Evolutionary conservation across 139 green algal genomes (phyloP).

Genomic region (Chlamydomonas schloesseri): DNA sequence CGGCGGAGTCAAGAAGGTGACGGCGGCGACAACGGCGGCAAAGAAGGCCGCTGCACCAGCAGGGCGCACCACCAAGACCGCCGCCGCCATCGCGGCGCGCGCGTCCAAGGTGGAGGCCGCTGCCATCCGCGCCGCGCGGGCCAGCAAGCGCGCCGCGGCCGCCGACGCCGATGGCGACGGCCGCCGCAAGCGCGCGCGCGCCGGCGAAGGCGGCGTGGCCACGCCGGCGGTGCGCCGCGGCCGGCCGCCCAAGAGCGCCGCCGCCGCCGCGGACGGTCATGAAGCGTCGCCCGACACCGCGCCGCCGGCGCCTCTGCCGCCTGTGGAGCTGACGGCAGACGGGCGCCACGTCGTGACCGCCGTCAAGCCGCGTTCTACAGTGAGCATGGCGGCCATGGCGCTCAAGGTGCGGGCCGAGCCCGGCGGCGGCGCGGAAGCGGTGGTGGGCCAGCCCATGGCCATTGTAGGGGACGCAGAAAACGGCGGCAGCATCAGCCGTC

Average conservation of each 20-base stretch:
- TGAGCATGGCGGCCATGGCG: not conserved
- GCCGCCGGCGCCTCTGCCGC: conserved; percentile 2
- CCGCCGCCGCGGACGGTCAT: too few relatives aligned
- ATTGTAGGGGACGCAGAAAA: conserved; percentile 9
- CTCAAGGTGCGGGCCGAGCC: not conserved
- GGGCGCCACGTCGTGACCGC: conserved; percentile 21
- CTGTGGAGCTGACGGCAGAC: conserved; percentile 11
- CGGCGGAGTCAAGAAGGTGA: not conserved
- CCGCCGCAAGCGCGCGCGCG: not conserved
- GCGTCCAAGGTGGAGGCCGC: not conserved
- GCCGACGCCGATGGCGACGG: not conserved
- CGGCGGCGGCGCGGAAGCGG: not conserved
- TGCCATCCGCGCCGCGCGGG: not conserved
- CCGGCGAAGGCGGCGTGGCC: not conserved
- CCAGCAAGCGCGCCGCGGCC: not conserved
- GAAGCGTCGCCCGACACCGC: not conserved
- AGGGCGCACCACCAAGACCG: not conserved
- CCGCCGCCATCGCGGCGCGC: not conserved
- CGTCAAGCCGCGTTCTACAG: conserved; percentile 26
- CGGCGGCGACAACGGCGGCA: not conserved
- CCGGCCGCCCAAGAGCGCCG: too few relatives aligned
- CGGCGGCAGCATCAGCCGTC: not conserved
- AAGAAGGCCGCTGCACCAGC: not conserved
- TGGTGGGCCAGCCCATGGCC: conserved; percentile 12
- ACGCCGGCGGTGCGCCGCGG: conserved; percentile 9